phyloP scores from a whole-genome alignment of 2,329 filamentous ascomycete species.

The Nothophaeocryptopus gaeumannii region DNA sequence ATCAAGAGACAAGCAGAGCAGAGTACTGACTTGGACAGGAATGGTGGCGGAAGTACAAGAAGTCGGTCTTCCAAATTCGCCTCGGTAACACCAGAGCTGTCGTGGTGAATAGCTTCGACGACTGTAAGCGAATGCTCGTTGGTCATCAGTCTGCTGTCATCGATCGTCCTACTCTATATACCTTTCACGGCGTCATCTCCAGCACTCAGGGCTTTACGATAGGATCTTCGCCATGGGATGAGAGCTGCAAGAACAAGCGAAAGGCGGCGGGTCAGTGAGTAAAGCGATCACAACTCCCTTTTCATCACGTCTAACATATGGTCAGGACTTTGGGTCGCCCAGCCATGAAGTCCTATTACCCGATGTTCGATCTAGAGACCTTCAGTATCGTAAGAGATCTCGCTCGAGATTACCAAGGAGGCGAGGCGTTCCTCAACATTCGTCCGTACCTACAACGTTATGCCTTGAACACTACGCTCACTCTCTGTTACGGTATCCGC shows the following conservation, averaged over 20 bases:
- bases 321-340: constrained; percentile 42
- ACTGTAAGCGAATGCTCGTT: constrained; percentile 52
- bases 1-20: too few relatives aligned
- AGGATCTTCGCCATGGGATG: constrained; percentile 54
- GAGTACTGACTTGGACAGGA: constrained; percentile 23
- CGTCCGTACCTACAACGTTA: constrained; percentile 54
- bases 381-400: constrained; percentile 52
- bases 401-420: constrained; percentile 43
- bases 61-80: constrained; percentile 53
- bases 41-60: constrained; percentile 48
- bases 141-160: constrained; percentile 52
- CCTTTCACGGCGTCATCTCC: constrained; percentile 54
- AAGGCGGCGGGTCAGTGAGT: constrained; percentile 47
- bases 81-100: constrained; percentile 54
- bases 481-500: constrained; percentile 54
- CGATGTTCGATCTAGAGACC: constrained; percentile 55
- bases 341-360: constrained; percentile 48
- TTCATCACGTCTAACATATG: too few relatives aligned
- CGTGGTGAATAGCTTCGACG: constrained; percentile 53
- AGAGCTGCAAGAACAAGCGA: constrained; percentile 53
- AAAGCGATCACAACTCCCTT: too few relatives aligned
- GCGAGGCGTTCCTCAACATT: constrained; percentile 40
- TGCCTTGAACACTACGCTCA: constrained; percentile 55
- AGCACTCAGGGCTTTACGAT: constrained; percentile 56
- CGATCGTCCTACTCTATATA: constrained; percentile 47